Evolutionary conservation across 2,329 filamentous ascomycete species (phyloP), one percentile per base, ranked within the genome.

Genomic region (Talaromyces sp.): DNA sequence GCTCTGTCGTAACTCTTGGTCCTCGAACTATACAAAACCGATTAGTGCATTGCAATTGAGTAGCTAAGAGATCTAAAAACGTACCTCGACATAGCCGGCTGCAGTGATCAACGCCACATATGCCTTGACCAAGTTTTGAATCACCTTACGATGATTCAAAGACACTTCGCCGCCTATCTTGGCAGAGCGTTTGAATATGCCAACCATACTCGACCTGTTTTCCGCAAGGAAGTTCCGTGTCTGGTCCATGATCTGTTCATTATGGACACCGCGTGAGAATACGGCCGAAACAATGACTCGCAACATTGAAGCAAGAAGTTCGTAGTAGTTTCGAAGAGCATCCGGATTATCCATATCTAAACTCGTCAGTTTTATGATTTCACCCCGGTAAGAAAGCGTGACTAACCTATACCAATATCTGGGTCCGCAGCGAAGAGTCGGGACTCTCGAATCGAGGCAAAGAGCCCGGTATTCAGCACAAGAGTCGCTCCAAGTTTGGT

Each of bases 371-470:
- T 70, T 61, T 36, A 46, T 71, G 65, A 41, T 61, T 46, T 33
- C 11, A 41, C 10, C 9, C 28, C 10, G 7, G 33, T 39, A 41
- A 15, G 17, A 22, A 15, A 21, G 37, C 15, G 51, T 37, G 43
- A 56, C 33, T 53, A 69, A 82, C 82, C 82, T 59, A 92, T 85
- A 60, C 95, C 91, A 56, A 99, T 85, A 72, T 99, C 94, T 0
- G 94, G 94, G 70, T 99, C 94, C 11, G 89, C 89, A 8, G 86
- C 80, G 71, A 97, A 99, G 21, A 97, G 81, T n/a, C 86, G 84
- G 0, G 91, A 96, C 57, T 88, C 84, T 62, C 89, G 88, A 28
- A 97, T 78, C 0, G 89, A 83, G 45, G 87, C 83, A 77, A 99
- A 93, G 5, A 99, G 81, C 61, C 93, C 93, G 8, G 90, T 89